Evolutionary conservation across 2,329 filamentous ascomycete species (phyloP).

Genomic region (Fusarium bulbicola): DNA sequence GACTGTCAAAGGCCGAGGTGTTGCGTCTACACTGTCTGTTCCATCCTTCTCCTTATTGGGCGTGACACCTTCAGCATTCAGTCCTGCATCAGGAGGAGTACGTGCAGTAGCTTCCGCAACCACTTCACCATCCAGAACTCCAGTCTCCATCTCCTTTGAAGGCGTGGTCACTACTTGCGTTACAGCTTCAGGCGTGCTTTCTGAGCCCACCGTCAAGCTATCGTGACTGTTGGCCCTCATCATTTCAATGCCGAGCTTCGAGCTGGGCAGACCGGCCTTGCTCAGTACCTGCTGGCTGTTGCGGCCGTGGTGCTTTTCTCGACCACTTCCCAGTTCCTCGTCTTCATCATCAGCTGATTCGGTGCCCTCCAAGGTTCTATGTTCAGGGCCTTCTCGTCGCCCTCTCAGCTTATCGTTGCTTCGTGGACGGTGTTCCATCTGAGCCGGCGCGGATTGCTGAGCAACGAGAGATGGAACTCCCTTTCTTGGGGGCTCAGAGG

Average conservation of each 20-base stretch:
- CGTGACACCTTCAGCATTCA: constrained; percentile 14
- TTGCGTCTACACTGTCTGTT: constrained; percentile 51
- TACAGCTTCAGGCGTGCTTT: constrained; percentile 61
- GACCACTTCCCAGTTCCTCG: constrained; percentile 76
- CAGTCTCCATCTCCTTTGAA: constrained; percentile 51
- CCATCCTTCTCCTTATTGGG: constrained; percentile 17
- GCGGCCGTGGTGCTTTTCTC: constrained; percentile 59
- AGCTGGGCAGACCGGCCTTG: constrained; percentile 73
- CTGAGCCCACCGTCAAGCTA: constrained; percentile 68
- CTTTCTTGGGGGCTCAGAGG: constrained; percentile 49
- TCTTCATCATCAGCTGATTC: constrained; percentile 97
- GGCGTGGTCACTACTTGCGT: constrained; percentile 62
- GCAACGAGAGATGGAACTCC: constrained; percentile 64
- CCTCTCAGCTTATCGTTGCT: constrained; percentile 78
- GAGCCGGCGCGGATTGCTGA: constrained; percentile 71
- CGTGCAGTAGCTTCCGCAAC: constrained; percentile 15
- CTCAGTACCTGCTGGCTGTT: constrained; percentile 49
- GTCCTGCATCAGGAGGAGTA: constrained; percentile 39
- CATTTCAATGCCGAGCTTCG: constrained; percentile 96
- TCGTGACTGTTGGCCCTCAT: constrained; percentile 96
- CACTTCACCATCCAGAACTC: constrained; percentile 38
- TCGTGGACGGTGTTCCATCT: constrained; percentile 65
- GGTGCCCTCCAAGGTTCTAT: constrained; percentile 73
- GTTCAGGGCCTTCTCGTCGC: constrained; percentile 80
- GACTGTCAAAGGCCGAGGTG: constrained; percentile 51